phyloP scores from a whole-genome alignment of 176 grass and related monocot genomes.

The Juncus effusus region DNA sequence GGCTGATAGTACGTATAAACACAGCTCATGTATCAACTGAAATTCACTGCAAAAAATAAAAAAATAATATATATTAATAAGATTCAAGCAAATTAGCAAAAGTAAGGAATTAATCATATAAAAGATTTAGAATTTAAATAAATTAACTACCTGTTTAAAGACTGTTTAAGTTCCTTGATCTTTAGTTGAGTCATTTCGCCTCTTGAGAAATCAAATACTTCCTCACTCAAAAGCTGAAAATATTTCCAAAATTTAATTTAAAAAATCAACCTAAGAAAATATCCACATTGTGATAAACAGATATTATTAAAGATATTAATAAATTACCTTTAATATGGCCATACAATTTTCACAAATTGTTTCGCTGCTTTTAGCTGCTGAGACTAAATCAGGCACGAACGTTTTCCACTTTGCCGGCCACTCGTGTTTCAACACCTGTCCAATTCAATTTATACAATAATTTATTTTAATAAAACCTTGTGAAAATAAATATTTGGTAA shows the following conservation, averaged over 20 bases:
- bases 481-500: too few relatives aligned
- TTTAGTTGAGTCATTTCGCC: slow-evolving; percentile 98
- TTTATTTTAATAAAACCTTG: too few relatives aligned
- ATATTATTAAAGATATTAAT: slow-evolving; percentile 7
- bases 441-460: slow-evolving; percentile 7
- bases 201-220: slow-evolving; percentile 99
- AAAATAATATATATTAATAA: neutral
- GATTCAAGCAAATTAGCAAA: too few relatives aligned
- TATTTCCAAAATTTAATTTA: neutral
- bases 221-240: slow-evolving; percentile 95
- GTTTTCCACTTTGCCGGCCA: slow-evolving; percentile 95
- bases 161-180: slow-evolving; percentile 98
- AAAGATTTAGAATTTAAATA: neutral
- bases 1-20: slow-evolving; percentile 95
- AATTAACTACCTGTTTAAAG: slow-evolving; percentile 73
- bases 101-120: neutral
- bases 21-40: slow-evolving; percentile 96
- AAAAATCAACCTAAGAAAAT: too few relatives aligned
- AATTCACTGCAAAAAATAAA: slow-evolving; percentile 69
- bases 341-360: slow-evolving; percentile 99
- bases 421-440: slow-evolving; percentile 92
- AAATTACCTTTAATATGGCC: slow-evolving; percentile 95
- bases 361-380: slow-evolving; percentile 95
- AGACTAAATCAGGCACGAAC: slow-evolving; percentile 93
- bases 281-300: neutral